Base-by-base conservation (phyloP, 148 eudicot genomes). In the Silene conica region DNA sequence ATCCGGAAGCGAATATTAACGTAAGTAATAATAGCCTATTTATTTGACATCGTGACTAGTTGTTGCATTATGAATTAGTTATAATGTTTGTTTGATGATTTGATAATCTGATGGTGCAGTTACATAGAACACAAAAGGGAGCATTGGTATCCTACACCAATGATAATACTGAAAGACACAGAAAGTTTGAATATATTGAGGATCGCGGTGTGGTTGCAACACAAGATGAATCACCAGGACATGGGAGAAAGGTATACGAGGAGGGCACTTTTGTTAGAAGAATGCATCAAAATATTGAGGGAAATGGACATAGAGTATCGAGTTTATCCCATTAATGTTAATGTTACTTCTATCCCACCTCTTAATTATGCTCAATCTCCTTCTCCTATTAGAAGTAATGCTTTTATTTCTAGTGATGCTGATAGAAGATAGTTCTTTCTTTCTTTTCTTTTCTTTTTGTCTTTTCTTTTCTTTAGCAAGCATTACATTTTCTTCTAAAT, bases 181-280 rank as follows among this genome's bases (percentile, higher is more conserved):
- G 83, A 87, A 18, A 69, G 70, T 5, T 34, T 90, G 15, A 65
- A 74, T 62, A 77, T 28, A 65, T 58, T 89, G 46, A 83, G 74
- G 67, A 34, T 90, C 4, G 82, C 93, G 0, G 74, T 90, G 38
- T 90, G 96, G 96, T 14, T 89, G 60, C 84, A 85, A 79, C 96
- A 90, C 34, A 69, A 83, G 26, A 90, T 90, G 77, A 90, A 90
- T 80, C 81, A 84, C 76, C 96, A 90, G 64, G 87, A 90, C 77
- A 86, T 90, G 82, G 88, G 81, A 1, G 93, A 87, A 62, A 85
- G 80, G 78, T 84, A 73, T 66, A 52, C 8, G 23, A 86, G 96
- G 46, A 63, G 96, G 48, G 91, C 87, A 48, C 80, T 83, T 31
- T 62, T 90, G 62, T 20, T 89, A 3, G 96, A 90, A 71, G 96